phyloP scores from a whole-genome alignment of 1,139 yeast genomes.

The Pichia sp. region DNA sequence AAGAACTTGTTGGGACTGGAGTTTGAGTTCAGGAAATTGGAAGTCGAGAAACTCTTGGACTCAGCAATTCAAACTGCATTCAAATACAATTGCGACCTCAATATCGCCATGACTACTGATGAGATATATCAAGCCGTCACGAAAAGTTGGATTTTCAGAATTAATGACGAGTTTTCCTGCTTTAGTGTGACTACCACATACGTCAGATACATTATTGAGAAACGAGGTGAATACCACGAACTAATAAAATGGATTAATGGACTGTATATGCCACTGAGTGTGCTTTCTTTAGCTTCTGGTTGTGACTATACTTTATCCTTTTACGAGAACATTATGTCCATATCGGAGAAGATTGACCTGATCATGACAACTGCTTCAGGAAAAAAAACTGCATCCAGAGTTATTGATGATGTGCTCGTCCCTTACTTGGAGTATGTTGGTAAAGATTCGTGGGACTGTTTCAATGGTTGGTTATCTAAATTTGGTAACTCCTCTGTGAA shows the following conservation, averaged over 20 bases:
- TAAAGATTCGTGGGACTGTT: slow-evolving; percentile 13
- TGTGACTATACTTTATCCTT: slow-evolving; percentile 16
- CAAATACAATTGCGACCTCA: slow-evolving; percentile 2
- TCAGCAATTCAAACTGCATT: background rate
- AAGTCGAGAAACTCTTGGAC: background rate
- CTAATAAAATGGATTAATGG: slow-evolving; percentile 20
- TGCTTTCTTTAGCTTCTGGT: slow-evolving; percentile 7
- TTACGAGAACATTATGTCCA: slow-evolving; percentile 14
- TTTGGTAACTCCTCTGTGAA: slow-evolving; percentile 12
- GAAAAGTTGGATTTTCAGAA: slow-evolving; percentile 16
- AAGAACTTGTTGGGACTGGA: too few species aligned
- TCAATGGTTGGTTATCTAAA: slow-evolving; percentile 18
- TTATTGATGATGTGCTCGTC: slow-evolving; percentile 14
- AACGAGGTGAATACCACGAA: slow-evolving; percentile 8
- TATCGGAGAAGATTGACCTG: slow-evolving; percentile 16
- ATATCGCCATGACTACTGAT: background rate
- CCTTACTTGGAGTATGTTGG: slow-evolving; percentile 16
- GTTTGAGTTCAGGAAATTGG: too few species aligned
- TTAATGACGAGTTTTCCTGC: slow-evolving; percentile 15
- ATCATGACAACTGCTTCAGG: slow-evolving; percentile 12
- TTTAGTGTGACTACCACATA: slow-evolving; percentile 7
- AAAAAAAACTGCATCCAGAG: slow-evolving; percentile 1
- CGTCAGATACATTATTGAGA: slow-evolving; percentile 1
- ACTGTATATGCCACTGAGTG: slow-evolving; percentile 19
- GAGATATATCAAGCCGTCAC: slow-evolving; percentile 15